These are phyloP conservation scores for Populus hybrid DNA, from an alignment of 441 rosid species.

Conservation along the genomic window DNA sequence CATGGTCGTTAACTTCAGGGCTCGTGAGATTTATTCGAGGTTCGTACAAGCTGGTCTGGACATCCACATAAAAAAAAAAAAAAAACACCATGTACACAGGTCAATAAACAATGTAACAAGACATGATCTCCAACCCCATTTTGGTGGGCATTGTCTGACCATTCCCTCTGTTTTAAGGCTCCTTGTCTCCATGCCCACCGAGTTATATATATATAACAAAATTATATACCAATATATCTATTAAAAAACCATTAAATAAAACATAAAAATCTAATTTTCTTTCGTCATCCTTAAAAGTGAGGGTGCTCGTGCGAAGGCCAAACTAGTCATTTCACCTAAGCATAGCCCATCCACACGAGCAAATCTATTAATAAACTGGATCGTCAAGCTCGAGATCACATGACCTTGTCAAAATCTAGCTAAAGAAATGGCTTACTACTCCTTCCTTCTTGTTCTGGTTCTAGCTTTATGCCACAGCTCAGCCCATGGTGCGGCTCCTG, in stretches of 20 bases:
- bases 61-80: too few species aligned
- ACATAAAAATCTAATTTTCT: too few species aligned
- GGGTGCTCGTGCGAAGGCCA: neutral
- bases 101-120: too few species aligned
- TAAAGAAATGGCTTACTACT: slow-evolving; percentile 16
- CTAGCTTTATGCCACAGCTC: slow-evolving; percentile 25
- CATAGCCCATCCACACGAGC: neutral
- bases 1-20: too few species aligned
- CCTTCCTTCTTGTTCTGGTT: slow-evolving; percentile 31
- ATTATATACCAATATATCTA: too few species aligned
- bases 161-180: too few species aligned
- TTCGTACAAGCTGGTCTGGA: too few species aligned
- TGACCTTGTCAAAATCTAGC: neutral
- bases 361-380: neutral
- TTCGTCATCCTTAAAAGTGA: too few species aligned
- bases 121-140: neutral
- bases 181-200: neutral
- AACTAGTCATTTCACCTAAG: neutral
- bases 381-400: neutral
- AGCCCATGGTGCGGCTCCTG: slow-evolving; percentile 21
- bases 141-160: neutral
- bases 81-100: too few species aligned
- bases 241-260: too few species aligned
- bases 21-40: too few species aligned
- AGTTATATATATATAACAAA: too few species aligned